Evolutionary conservation across 2,329 filamentous ascomycete species (phyloP).

Genomic region (Cercospora nicotianae): DNA sequence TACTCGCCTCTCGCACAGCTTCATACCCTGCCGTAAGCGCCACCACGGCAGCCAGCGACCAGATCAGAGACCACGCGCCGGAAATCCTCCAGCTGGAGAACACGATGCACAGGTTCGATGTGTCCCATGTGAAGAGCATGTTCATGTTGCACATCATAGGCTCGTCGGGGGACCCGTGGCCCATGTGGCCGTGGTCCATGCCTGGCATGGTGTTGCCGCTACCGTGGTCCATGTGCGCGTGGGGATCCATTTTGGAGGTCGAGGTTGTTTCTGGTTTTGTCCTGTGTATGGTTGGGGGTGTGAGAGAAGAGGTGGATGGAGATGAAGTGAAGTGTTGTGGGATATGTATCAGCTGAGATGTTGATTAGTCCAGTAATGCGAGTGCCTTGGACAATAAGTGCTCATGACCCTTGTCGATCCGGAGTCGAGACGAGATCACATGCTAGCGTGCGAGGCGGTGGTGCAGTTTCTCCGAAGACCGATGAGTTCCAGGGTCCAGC

Average conservation of each 20-base stretch:
- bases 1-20: conserved; percentile 72
- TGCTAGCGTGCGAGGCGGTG: not conserved
- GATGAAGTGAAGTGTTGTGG: not conserved
- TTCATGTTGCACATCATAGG: conserved; percentile 83
- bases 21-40: conserved; percentile 91
- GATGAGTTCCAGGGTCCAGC: not conserved
- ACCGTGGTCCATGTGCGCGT: conserved; percentile 28
- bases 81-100: conserved; percentile 88
- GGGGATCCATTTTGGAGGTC: not conserved
- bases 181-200: conserved; percentile 45
- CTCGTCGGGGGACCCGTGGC: conserved; percentile 56
- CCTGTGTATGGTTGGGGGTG: not conserved
- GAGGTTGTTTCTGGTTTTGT: not conserved
- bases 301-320: not conserved
- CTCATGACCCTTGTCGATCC: conserved; percentile 5
- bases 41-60: conserved; percentile 80
- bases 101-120: conserved; percentile 90
- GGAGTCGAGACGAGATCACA: conserved; percentile 1
- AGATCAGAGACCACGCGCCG: conserved; percentile 69
- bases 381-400: conserved; percentile 2
- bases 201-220: conserved; percentile 4
- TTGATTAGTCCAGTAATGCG: not conserved
- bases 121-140: conserved; percentile 92
- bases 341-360: not conserved
- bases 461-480: not conserved